phyloP scores from a whole-genome alignment of 768 basidiomycete species.

The Lanmaoa rubissima region DNA sequence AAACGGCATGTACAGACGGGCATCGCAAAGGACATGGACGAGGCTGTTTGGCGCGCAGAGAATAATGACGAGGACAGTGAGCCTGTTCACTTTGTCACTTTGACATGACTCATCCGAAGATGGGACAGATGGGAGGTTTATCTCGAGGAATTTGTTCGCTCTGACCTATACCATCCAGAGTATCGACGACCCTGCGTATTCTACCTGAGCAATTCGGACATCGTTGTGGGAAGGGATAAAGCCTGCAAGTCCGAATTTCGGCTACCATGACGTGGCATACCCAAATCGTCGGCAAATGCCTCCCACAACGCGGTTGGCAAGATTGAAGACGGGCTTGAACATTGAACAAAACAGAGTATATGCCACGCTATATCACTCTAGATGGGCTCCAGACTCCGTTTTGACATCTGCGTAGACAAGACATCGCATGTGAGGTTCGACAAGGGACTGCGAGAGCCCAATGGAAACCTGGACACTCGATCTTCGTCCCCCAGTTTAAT shows the following conservation, averaged over 20 bases:
- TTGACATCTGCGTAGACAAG: too few relatives aligned
- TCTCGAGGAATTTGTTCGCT: slow-evolving; percentile 38
- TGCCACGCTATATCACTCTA: too few relatives aligned
- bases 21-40: slow-evolving; percentile 60
- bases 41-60: slow-evolving; percentile 69
- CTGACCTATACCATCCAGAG: slow-evolving; percentile 43
- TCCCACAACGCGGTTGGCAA: too few relatives aligned
- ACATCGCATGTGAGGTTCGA: too few relatives aligned
- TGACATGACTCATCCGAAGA: not conserved
- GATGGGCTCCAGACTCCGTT: too few relatives aligned
- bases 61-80: slow-evolving; percentile 78
- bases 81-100: slow-evolving; percentile 1
- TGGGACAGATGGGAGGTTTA: slow-evolving; percentile 43
- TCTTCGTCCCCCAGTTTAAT: too few relatives aligned
- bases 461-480: too few relatives aligned
- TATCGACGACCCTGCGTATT: slow-evolving; percentile 37
- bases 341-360: too few relatives aligned
- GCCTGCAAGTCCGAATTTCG: not conserved
- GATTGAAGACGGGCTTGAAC: too few relatives aligned
- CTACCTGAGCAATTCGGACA: not conserved
- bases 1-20: slow-evolving; percentile 77
- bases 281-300: too few relatives aligned
- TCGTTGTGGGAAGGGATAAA: not conserved
- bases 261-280: too few relatives aligned
- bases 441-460: too few relatives aligned